These are phyloP conservation scores for Xylaria curta DNA, from an alignment of 495 filamentous ascomycete species.

Conservation along the genomic window DNA sequence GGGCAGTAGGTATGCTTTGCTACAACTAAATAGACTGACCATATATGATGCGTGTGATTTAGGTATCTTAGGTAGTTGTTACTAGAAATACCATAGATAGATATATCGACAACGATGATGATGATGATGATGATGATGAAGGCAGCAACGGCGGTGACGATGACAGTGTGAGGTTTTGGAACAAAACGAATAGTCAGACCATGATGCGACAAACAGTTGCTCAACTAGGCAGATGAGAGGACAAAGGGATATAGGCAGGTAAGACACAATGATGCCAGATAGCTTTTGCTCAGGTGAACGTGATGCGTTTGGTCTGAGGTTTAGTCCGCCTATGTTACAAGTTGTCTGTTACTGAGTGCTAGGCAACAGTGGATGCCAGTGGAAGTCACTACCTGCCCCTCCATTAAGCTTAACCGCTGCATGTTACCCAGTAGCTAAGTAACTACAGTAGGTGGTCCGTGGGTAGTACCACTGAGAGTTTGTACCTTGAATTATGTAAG, in stretches of 20 bases:
- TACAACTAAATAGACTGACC: background rate
- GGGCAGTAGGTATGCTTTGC: too few relatives aligned
- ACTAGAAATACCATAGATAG: background rate
- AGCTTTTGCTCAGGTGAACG: background rate
- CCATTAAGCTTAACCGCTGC: too few relatives aligned
- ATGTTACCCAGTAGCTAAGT: too few relatives aligned
- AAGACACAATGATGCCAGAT: background rate
- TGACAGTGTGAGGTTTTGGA: background rate
- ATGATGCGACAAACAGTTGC: background rate
- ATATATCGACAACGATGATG: background rate
- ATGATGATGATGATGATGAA: background rate
- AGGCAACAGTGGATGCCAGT: too few relatives aligned
- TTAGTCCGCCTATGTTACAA: background rate
- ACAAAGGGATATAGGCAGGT: background rate
- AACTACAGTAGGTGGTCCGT: too few relatives aligned
- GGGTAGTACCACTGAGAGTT: too few relatives aligned
- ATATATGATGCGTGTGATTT: background rate
- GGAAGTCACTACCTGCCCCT: too few relatives aligned
- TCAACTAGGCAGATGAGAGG: background rate
- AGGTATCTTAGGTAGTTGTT: background rate
- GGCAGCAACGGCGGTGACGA: background rate
- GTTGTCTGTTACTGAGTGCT: too few relatives aligned
- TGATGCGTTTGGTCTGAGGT: background rate
- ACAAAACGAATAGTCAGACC: background rate
- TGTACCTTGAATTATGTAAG: background rate